A percentile compares a stretch with the other conserved stretches of the same genome.
These are phyloP conservation scores for Trametes cubensis DNA, from an alignment of 768 basidiomycete genomes.

Conservation along the genomic window DNA sequence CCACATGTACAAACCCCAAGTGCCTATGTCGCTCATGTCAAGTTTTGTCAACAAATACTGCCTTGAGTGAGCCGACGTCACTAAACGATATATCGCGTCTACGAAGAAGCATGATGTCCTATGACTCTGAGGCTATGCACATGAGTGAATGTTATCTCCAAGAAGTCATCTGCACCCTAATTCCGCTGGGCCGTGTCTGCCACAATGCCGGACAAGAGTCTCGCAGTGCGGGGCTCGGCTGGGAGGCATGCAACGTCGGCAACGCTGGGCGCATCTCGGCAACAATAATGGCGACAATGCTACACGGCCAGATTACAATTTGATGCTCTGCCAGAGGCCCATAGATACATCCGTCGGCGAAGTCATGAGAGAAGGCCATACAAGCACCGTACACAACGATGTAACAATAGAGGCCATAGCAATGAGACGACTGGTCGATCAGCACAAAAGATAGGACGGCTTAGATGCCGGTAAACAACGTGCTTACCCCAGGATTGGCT, in stretches of 20 bases:
- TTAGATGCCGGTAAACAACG: constrained; percentile 7
- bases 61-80: too few species aligned
- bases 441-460: neutral
- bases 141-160: too few species aligned
- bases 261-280: constrained; percentile 10
- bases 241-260: constrained; percentile 7
- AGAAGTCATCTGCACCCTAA: neutral
- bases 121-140: too few species aligned
- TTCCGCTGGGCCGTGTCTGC: neutral
- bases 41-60: too few species aligned
- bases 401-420: neutral
- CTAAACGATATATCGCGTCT: too few species aligned
- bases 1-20: too few species aligned
- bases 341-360: too few species aligned
- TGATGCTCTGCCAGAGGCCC: too few species aligned
- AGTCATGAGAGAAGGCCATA: neutral
- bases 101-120: too few species aligned
- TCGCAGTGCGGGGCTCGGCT: neutral
- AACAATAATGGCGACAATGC: neutral
- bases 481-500: neutral
- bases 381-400: too few species aligned
- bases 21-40: too few species aligned
- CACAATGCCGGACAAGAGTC: neutral
- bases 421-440: neutral
- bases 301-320: neutral